Percentiles rank a stretch among this genome's conserved stretches.
phyloP scores from a whole-genome alignment of 441 rosid species.

The Omphalea diandra region DNA sequence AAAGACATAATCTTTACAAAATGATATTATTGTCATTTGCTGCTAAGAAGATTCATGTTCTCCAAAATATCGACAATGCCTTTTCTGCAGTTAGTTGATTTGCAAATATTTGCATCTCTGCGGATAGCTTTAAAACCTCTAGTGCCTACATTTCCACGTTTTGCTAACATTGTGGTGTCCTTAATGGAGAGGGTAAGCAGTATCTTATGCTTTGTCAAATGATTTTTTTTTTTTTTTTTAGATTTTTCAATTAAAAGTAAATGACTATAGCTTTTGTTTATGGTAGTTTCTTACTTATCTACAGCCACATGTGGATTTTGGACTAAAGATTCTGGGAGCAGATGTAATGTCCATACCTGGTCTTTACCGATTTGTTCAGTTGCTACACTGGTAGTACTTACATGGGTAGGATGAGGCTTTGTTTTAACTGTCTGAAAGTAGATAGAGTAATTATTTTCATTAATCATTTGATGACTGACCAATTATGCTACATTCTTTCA shows the following conservation, averaged over 20 bases:
- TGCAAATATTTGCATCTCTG: constrained; percentile 56
- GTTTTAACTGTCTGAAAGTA: not conserved
- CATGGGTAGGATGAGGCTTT: constrained; percentile 9
- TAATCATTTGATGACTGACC: not conserved
- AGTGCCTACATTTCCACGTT: constrained; percentile 90
- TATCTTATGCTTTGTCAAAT: not conserved
- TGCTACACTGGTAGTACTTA: constrained; percentile 41
- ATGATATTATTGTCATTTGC: constrained; percentile 14
- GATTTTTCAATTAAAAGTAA: not conserved
- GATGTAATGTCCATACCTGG: constrained; percentile 95
- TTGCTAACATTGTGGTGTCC: constrained; percentile 56
- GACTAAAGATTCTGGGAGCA: constrained; percentile 74
- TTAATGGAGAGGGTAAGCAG: constrained; percentile 57
- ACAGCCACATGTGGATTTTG: constrained; percentile 92
- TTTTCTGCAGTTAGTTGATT: constrained; percentile 60
- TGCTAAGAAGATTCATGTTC: constrained; percentile 20
- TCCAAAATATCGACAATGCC: constrained; percentile 23
- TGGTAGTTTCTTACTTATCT: constrained; percentile 23
- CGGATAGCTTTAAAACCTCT: constrained; percentile 79
- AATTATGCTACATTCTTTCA: constrained; percentile 30
- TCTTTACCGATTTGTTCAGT: constrained; percentile 85
- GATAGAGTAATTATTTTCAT: not conserved
- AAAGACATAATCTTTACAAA: constrained; percentile 16
- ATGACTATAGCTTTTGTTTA: not conserved
- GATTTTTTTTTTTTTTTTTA: not conserved